Evolutionary conservation across 352 stramenopile genomes (phyloP).

Genomic region (Pythium brachiatum): DNA sequence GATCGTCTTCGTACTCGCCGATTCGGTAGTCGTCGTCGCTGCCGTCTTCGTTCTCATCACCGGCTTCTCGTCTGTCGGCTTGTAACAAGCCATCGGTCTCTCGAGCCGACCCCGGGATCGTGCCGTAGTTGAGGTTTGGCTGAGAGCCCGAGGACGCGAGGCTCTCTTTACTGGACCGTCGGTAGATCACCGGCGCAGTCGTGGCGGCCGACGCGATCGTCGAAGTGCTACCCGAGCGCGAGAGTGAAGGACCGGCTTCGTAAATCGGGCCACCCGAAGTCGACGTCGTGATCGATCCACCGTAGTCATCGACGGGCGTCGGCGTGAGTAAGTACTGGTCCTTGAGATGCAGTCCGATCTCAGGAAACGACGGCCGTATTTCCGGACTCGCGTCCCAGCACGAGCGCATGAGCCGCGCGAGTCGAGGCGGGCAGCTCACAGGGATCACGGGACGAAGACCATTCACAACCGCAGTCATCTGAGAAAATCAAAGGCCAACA

Average conservation of each 20-base stretch:
- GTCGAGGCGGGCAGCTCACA: slow-evolving; percentile 70
- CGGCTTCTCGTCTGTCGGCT: not conserved
- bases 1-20: not conserved
- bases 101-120: slow-evolving; percentile 2
- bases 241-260: slow-evolving; percentile 16
- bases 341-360: slow-evolving; percentile 77
- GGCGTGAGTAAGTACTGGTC: slow-evolving; percentile 67
- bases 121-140: slow-evolving; percentile 12
- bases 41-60: slow-evolving; percentile 8
- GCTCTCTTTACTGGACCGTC: slow-evolving; percentile 23
- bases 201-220: slow-evolving; percentile 16
- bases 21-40: not conserved
- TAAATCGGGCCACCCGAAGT: slow-evolving; percentile 17
- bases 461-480: slow-evolving; percentile 89
- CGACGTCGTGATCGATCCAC: slow-evolving; percentile 38
- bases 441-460: slow-evolving; percentile 81
- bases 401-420: slow-evolving; percentile 77
- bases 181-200: slow-evolving; percentile 19
- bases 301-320: slow-evolving; percentile 53
- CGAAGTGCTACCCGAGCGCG: slow-evolving; percentile 18
- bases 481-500: slow-evolving; percentile 10
- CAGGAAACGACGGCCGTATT: slow-evolving; percentile 68
- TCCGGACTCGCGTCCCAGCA: slow-evolving; percentile 81
- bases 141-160: slow-evolving; percentile 23
- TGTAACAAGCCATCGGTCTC: slow-evolving; percentile 16